phyloP scores from a whole-genome alignment of 441 rosid genomes.

The Metrosideros polymorpha region DNA sequence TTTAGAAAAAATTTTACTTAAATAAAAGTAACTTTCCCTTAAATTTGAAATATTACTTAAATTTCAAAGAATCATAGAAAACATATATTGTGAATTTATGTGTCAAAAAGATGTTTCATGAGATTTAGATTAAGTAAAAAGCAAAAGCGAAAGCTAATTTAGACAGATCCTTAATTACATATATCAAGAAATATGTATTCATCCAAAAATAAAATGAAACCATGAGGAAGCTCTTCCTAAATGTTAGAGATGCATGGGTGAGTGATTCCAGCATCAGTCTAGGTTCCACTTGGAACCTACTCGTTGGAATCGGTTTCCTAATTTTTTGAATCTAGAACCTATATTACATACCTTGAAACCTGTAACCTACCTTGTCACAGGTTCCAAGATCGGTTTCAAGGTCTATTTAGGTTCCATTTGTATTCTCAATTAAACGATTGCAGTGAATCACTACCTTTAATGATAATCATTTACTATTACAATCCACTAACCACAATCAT shows the following conservation, averaged over 20 bases:
- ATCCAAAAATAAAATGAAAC: neutral
- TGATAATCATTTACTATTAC: too few species aligned
- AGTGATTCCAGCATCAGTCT: too few species aligned
- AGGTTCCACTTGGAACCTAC: too few species aligned
- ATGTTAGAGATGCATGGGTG: neutral
- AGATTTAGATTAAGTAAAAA: neutral
- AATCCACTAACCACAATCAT: too few species aligned
- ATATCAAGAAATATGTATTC: neutral
- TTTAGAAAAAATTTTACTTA: neutral
- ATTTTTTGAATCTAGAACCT: too few species aligned
- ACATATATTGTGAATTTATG: neutral
- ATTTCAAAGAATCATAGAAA: neutral
- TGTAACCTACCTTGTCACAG: too few species aligned
- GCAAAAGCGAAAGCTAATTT: neutral
- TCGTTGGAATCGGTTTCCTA: too few species aligned
- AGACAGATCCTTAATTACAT: neutral
- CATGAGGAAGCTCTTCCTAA: neutral
- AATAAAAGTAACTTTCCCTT: neutral
- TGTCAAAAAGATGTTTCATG: neutral
- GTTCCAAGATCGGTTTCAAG: too few species aligned
- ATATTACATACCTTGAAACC: too few species aligned
- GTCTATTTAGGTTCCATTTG: too few species aligned
- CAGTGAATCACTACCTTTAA: too few species aligned
- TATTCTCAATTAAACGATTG: too few species aligned
- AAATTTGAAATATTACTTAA: neutral